A percentile compares a stretch with the other conserved stretches of the same genome.
Evolutionary conservation across 805 yeast genomes (phyloP).

Genomic region (Candida ortonii): DNA sequence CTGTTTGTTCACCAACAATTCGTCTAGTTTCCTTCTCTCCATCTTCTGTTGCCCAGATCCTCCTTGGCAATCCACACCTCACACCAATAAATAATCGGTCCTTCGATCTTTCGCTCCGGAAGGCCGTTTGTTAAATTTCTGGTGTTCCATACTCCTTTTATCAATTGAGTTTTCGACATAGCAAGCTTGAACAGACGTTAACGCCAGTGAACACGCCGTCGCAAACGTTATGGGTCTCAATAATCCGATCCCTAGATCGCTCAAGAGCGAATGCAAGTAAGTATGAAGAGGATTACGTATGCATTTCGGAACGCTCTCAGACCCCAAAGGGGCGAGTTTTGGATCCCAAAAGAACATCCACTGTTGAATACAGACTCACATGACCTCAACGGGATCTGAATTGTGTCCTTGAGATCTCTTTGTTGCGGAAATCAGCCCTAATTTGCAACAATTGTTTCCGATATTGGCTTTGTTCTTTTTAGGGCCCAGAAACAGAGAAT

Average conservation of each 20-base stretch:
- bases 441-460: conserved; percentile 1
- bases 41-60: too few relatives aligned
- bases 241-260: conserved; percentile 91
- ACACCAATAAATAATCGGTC: conserved; percentile 7
- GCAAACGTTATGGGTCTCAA: conserved; percentile 67
- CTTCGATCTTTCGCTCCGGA: conserved; percentile 13
- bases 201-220: neutral
- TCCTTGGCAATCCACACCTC: conserved; percentile 17
- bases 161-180: too few relatives aligned
- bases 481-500: too few relatives aligned
- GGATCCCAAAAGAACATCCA: too few relatives aligned
- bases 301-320: too few relatives aligned
- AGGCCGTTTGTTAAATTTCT: conserved; percentile 1
- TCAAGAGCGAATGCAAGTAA: conserved; percentile 80
- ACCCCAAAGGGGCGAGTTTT: too few relatives aligned
- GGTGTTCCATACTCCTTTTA: too few relatives aligned
- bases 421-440: neutral
- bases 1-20: too few relatives aligned
- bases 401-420: neutral
- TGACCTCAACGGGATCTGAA: conserved; percentile 1
- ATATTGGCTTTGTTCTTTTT: too few relatives aligned
- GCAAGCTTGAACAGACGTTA: too few relatives aligned
- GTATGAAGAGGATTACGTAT: conserved; percentile 36
- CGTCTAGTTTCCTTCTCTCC: too few relatives aligned
- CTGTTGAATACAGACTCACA: too few relatives aligned